These are phyloP conservation scores for Phytophthora vignae DNA, from an alignment of 352 stramenopile species.

Conservation along the genomic window DNA sequence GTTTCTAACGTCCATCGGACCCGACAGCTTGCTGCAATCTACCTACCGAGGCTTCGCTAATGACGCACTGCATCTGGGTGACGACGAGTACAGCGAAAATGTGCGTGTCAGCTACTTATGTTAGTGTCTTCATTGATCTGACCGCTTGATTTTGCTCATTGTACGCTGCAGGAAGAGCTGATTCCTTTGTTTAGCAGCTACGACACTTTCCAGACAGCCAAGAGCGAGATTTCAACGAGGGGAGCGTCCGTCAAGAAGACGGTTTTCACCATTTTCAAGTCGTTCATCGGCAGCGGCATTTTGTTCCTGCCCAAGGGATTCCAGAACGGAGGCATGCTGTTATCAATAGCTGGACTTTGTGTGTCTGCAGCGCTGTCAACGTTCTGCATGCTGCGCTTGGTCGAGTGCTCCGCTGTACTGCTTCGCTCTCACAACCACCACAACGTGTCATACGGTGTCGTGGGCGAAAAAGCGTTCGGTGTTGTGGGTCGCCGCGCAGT, in stretches of 20 bases:
- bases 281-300: conserved; percentile 72
- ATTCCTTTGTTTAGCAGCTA: conserved; percentile 28
- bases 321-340: conserved; percentile 72
- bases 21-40: conserved; percentile 43
- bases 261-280: conserved; percentile 74
- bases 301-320: conserved; percentile 71
- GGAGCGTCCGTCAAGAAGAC: conserved; percentile 49
- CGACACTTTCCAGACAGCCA: conserved; percentile 11
- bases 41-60: conserved; percentile 55
- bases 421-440: conserved; percentile 24
- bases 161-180: conserved; percentile 21
- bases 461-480: conserved; percentile 59
- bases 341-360: conserved; percentile 59
- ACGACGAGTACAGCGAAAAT: conserved; percentile 48
- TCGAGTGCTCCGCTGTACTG: conserved; percentile 51
- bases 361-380: conserved; percentile 58
- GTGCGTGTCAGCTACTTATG: conserved; percentile 13
- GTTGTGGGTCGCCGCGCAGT: conserved; percentile 50
- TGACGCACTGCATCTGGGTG: conserved; percentile 48
- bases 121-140: not conserved
- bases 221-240: conserved; percentile 30
- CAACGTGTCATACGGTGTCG: conserved; percentile 58
- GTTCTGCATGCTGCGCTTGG: conserved; percentile 68
- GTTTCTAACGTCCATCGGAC: conserved; percentile 47
- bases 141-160: not conserved